These are phyloP conservation scores for Triangularia setosa DNA, from an alignment of 2,329 filamentous ascomycete genomes.

Conservation along the genomic window DNA sequence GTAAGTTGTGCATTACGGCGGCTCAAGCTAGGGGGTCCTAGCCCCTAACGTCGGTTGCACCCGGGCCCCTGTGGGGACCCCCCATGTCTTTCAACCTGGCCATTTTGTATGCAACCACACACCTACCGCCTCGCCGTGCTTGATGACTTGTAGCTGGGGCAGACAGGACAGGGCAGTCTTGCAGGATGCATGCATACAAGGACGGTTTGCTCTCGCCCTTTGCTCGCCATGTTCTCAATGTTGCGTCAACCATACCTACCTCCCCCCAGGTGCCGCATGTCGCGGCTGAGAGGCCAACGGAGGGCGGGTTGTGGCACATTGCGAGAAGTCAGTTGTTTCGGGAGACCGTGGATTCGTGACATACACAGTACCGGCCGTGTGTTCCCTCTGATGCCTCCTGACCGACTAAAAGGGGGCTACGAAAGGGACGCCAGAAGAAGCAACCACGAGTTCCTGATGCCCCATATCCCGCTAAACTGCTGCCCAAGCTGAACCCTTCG, in stretches of 20 bases:
- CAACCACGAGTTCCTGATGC: not conserved
- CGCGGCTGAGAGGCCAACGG: slow-evolving; percentile 5
- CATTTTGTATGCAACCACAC: not conserved
- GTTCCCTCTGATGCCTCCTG: not conserved
- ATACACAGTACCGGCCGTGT: not conserved
- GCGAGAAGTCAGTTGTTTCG: slow-evolving; percentile 6
- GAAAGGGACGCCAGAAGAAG: not conserved
- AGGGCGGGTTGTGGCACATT: slow-evolving; percentile 9
- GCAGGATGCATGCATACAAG: slow-evolving; percentile 7
- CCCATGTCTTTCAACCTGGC: not conserved
- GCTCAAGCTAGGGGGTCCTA: not conserved
- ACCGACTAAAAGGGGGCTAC: not conserved
- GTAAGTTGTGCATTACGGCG: not conserved
- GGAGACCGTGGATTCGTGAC: slow-evolving; percentile 1
- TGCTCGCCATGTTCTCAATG: slow-evolving; percentile 11
- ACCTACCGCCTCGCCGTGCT: not conserved
- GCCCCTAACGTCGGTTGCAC: not conserved
- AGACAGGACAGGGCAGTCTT: not conserved
- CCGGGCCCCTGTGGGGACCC: not conserved
- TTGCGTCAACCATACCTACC: slow-evolving; percentile 10
- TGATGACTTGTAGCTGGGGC: not conserved
- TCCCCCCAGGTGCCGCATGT: slow-evolving; percentile 2
- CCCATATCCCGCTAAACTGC: not conserved
- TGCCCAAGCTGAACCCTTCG: not conserved
- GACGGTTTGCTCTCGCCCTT: not conserved